Evolutionary conservation across 352 stramenopile species (phyloP), one percentile per base, ranked within the genome.

Genomic region (Phytophthora nicotianae): DNA sequence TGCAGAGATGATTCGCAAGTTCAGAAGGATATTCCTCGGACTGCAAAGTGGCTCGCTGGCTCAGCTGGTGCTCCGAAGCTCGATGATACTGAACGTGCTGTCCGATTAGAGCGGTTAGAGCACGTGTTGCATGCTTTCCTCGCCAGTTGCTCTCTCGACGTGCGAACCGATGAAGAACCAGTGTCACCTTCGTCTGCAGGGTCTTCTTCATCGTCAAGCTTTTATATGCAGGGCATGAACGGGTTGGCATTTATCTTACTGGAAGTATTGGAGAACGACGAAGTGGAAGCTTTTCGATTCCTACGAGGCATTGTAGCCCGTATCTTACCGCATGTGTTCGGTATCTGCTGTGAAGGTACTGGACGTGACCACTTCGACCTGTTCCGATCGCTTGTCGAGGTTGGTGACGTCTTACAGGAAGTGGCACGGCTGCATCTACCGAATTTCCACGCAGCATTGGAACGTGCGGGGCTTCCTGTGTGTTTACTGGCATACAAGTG

Each of bases 151-250:
- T 73, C 73, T 20, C 65, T 80, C 0, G 78, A 87, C 50, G 60
- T 77, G 8, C 75, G 77, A 74, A 72, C 64, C 2, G 69, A 72
- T 42, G 47, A 75, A 43, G 55, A 68, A 23, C 68, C 68, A 7
- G 52, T 75, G 6, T 72, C 66, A 2, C 57, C 40, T 10, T 68
- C 50, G n/a, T 71, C 66, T 45, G 37, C 62, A 17, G 24, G 20
- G 29, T 68, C 60, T 42, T 65, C 58, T 50, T 63, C 64, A 62
- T 52, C 55, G 3, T 20, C 74, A 16, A 82, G 72, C 46, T 90
- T 88, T 23, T 95, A 95, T 49, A 91, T 95, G 81, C 86, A 95
- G 46, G 86, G 86, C 37, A 93, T 95, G 86, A 95, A 95, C 51
- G 86, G 82, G 0, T 70, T 95, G 14, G 86, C 77, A 2, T 95